Evolutionary conservation across 2,329 filamentous ascomycete species (phyloP), one percentile per base, ranked within the genome.

Genomic region (Dendrostoma leiphaemia): DNA sequence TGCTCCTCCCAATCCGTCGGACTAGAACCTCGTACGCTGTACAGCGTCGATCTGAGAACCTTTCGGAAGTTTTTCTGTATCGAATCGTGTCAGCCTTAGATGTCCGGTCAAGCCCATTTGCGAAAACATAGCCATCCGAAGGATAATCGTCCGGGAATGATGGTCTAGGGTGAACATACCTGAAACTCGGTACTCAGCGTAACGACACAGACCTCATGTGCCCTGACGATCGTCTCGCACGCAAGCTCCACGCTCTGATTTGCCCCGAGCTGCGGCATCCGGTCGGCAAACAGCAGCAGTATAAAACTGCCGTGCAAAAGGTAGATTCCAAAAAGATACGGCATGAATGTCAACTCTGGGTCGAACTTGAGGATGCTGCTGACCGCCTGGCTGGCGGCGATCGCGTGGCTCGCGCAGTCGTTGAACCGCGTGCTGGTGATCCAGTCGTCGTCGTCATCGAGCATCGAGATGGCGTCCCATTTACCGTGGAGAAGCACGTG

Each of bases 301-400:
- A 78, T 74, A 46, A 79, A 78, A 57, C 75, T 79, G 0, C 77
- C 76, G 48, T 79, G 76, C 4, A 80, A 66, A 0, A 80, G 66
- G 52, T 80, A 81, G 7, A 79, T 78, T 1, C 77, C 76, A 48
- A 79, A 79, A 3, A 80, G 65, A 59, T 78, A 80, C 1, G 77
- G 75, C 74, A 79, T 79, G 48, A 79, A 80, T 0, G 72, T 74
- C 29, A 80, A 66, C 56, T 79, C 76, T 3, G 74, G 74, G 57
- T 80, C 77, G n/a, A 72, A 66, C 2, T 68, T 65, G 6, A 80
- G 64, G 48, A 80, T 79, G 8, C 71, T 66, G 13, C 70, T 72
- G 15, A 79, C 69, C 2, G 73, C 72, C 40, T 76, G 69, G 2
- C 74, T 74, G 0, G 76, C 76, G 1, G 71, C 70, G 48, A 80